Base-by-base conservation (phyloP, 2,329 filamentous ascomycete genomes). In the Pezizomycotina sp. region DNA sequence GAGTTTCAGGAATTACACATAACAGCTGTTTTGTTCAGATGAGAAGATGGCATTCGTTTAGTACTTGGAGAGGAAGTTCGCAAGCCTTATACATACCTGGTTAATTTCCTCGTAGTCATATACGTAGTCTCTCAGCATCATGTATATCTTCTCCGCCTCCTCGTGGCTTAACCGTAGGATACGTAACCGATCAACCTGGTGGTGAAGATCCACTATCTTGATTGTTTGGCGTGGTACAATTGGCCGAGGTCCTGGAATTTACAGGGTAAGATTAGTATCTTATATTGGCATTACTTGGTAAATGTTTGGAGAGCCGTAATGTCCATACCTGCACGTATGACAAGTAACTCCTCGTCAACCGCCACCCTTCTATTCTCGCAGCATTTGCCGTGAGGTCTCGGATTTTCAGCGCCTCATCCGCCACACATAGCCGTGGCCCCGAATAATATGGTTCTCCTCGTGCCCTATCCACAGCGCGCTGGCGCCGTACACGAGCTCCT, bases 401-500 rank as follows among this genome's bases (percentile, higher is more conserved):
- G 50, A 78, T 69, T 58, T 82, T 86, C 5, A 76, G 68, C 25
- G 65, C 62, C 37, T 93, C 82, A 50, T 92, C 81, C 3, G 77
- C 89, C 89, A 98, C 21, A 98, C 86, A 54, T 92, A 95, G 25
- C 89, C 89, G 55, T 95, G 89, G 0, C 86, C 86, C 8, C 69
- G 69, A 8, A 79, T 64, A 25, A 67, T 64, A 15, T 56, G 53
- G 25, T 49, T 48, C 52, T 84, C 79, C 47, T 81, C 77, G 8
- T 75, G 71, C 4, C 79, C 80, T 40, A 92, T 81, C 53, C 84
- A 81, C 21, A 98, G 64, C 21, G 84, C 82, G 40, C 80, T 91
- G 8, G 82, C 82, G 18, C 89, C 91, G 52, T 92, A 98, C 3
- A 98, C 89, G 22, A 71, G 77, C 59, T 98, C 89, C 55, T 98